Base-by-base conservation (phyloP, 2,329 filamentous ascomycete species). In the Chaetomium sp. region DNA sequence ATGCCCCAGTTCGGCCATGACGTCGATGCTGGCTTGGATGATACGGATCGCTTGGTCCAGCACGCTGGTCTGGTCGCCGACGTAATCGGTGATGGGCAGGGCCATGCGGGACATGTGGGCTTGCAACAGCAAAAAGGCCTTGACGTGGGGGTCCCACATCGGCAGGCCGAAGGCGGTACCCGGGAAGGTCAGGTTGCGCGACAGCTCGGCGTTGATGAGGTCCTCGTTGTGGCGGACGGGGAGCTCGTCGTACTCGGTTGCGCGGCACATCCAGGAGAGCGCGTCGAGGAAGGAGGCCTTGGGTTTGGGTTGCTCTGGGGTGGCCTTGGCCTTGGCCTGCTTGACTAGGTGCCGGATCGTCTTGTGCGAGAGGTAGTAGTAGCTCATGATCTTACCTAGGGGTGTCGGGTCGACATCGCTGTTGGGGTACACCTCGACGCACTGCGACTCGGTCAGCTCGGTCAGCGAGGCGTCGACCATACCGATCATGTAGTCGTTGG, bases 121-220 rank as follows among this genome's bases (percentile, higher is more conserved):
- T 71, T 99, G 95, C 0, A 99, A 79, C 1, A 99, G 79, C 40
- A 99, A 75, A 74, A 96, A 97, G 0, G 94, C 85, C 71, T 99
- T 99, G 67, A 97, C 90, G 68, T 99, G 94, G 0, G 94, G 94
- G 74, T 99, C 94, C 94, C 94, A 99, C 85, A 99, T 88, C 1
- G 92, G 92, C 42, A 96, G 75, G 8, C 84, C 85, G 52, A 94
- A 82, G 4, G 73, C 70, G 14, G 72, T 72, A 5, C 77, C 80
- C 0, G 78, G 73, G 57, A 81, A 78, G 0, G 91, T 89, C 0
- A 99, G 76, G 59, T 91, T 90, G 56, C 85, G 82, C 6, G 91
- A 90, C 3, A 99, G 79, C 63, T 96, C 90, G 4, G 83, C 88
- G 68, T 99, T 99, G 76, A 99, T 91, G 45, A 99, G 82, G 68